Evolutionary conservation across 768 basidiomycete species (phyloP), one percentile per base, ranked within the genome.

Genomic region (Auriculariales sp.): DNA sequence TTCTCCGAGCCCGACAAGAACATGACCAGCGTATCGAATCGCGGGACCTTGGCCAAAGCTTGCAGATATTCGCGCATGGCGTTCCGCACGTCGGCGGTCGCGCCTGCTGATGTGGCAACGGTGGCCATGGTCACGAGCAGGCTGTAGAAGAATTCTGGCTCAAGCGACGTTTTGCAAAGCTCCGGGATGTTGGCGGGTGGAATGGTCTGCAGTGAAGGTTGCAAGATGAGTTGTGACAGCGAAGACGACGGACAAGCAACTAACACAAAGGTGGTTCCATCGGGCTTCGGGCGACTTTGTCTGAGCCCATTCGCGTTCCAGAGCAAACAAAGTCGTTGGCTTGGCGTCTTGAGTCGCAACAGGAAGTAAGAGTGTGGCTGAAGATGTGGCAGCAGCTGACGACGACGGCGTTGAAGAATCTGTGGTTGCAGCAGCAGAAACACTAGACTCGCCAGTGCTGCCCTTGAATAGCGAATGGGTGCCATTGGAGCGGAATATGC

Each of bases 101-200:
- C 42, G 24, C 53, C 36, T 50, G 54, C 50, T 70, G 60, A 10
- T 62, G 56, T 0, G 57, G 56, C 6, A 58, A 60, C 28, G 5
- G 39, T 7, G 17, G 30, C 24, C 54, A 87, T 75, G 2, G 71
- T 72, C 27, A 68, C 64, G 24, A 88, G 59, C 19, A 88, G 67
- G 1, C 76, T 74, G 2, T 68, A 67, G 15, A 90, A 71, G 25
- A 83, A 57, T 1, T 69, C 57, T 0, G 87, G 74, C 36, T 89
- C 87, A 28, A 90, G 68, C 0, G 83, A 83, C 0, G 69, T 75
- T 56, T 81, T 72, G 64, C 83, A 86, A 32, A 90, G 62, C 1
- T 68, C 55, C 1, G 84, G 82, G 25, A 89, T 61, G 15, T 66
- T 64, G 6, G 66, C 44, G 0, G 85, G 76, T 0, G 73, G 64